Percentiles rank a stretch among this genome's conserved stretches.
Conservation (phyloP, 768 basidiomycete genomes). For the Xerocomellus amylosporus region DNA sequence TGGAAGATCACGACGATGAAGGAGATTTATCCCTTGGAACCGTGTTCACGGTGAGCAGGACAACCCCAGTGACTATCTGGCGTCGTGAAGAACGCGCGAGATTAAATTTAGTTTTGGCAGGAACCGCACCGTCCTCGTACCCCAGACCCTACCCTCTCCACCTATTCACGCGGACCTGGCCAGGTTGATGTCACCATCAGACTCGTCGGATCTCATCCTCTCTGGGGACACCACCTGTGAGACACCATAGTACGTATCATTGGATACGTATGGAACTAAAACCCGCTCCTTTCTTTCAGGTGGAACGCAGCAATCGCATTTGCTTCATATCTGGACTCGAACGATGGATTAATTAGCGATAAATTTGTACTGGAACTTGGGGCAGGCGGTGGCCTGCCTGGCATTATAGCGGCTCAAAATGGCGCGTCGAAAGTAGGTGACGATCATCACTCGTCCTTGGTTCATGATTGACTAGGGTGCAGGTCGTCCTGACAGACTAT, state of each 20-base stretch:
- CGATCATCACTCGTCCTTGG: neutral
- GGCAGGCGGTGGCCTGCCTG: constrained; percentile 89
- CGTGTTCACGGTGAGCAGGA: constrained; percentile 49
- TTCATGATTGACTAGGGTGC: neutral
- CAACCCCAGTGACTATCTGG: neutral
- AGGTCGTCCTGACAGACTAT: constrained; percentile 92
- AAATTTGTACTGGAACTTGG: constrained; percentile 80
- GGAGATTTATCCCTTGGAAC: constrained; percentile 38
- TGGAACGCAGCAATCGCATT: constrained; percentile 81
- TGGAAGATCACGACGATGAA: constrained; percentile 26
- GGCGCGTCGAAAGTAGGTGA: constrained; percentile 60
- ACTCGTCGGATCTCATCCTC: constrained; percentile 74
- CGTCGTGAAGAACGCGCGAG: neutral
- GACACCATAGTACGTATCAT: constrained; percentile 4
- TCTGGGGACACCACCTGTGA: constrained; percentile 82
- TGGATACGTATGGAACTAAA: neutral
- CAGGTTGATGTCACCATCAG: constrained; percentile 48
- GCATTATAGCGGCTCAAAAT: constrained; percentile 68
- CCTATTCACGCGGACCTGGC: constrained; percentile 41
- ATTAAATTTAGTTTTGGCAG: constrained; percentile 25
- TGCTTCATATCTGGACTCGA: constrained; percentile 63
- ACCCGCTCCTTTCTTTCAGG: constrained; percentile 35
- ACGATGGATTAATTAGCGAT: constrained; percentile 43
- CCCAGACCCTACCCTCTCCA: constrained; percentile 55
- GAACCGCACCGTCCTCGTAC: constrained; percentile 67